Base-by-base conservation (phyloP, 176 grass and related monocot genomes). In the Triticum dicoccoides region DNA sequence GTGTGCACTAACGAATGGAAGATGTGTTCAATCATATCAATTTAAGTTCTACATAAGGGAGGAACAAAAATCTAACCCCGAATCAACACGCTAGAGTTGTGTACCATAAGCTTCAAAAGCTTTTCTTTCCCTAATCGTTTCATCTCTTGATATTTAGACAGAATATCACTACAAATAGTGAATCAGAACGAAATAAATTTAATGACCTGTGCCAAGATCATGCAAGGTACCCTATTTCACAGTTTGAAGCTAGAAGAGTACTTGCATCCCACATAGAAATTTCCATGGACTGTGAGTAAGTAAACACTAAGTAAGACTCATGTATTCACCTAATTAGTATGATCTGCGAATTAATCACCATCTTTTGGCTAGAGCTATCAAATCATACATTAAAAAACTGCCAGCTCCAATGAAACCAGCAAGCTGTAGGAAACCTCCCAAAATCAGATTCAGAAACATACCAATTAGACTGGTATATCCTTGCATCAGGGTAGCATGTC, bases 301-400 rank as follows among this genome's bases (percentile, higher is more conserved):
- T n/a, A 23, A 78, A 78, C 30, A 5, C n/a, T 63, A 64, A 34
- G 62, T 12, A n/a, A n/a, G 25, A 65, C 61, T 0, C 35, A 8
- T 80, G 25, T 81, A 44, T 66, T 81, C 79, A 45, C 17, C 79
- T 67, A 81, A 68, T 34, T 34, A 5, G 27, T 5, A 66, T 66
- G 76, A 5, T n/a, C 15, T 78, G 47, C 15, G 0, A 78, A 24
- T 21, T 14, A 23, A 78, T 2, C 76, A 38, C 20, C n/a, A 80
- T 80, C 34, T 62, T 64, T 80, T 58, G 62, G 34, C 9, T 79
- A 61, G 37, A 62, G 56, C 56, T 38, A 62, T 37, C 54, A 62
- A 6, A 3, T 24, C n/a, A 64, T 25, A 65, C 41, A 65, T 29
- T 42, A 27, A 20, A 35, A 80, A 13, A 45, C n/a, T 44, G 61